Base-by-base conservation (phyloP, 2,329 filamentous ascomycete species). In the Periconia macrospinosa region DNA sequence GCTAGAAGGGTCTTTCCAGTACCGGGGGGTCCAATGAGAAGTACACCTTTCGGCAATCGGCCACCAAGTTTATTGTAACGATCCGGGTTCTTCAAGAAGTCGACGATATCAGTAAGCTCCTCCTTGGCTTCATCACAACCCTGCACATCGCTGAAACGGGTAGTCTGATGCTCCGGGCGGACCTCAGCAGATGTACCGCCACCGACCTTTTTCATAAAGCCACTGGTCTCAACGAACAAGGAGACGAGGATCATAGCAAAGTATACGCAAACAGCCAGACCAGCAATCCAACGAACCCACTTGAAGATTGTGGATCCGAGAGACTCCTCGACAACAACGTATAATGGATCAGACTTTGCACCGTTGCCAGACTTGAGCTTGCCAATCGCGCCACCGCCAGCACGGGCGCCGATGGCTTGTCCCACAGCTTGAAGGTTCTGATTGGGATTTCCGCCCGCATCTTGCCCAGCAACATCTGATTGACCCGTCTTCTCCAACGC, bases 41-140 rank as follows among this genome's bases (percentile, higher is more conserved):
- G 83, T 54, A 99, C 91, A 80, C 94, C 94, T 77, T 97, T 99
- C 51, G 94, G 94, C 50, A 99, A 84, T 77, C 97, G 97, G 66
- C 94, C 94, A 69, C 94, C 94, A 45, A 99, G 87, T 56, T 91
- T 91, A 45, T 90, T 92, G 77, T 97, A 99, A 69, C 89, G 91
- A 11, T 96, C 90, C 0, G 94, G 95, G 72, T 93, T 92, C 75
- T 92, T 90, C 62, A 99, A 78, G 67, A 99, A 99, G 66, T 99
- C 94, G 45, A 99, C 93, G 49, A 99, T 86, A 75, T 99, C 94
- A 75, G 96, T 90, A 3, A 99, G 84, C 75, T 99, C 94, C 67
- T 99, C 95, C 78, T 97, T 99, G 59, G 94, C 94, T 76, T 99
- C 95, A 60, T 97, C 92, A 63, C 93, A 97, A 49, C 94, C 94